These are phyloP conservation scores for Fusarium buxicola DNA, from an alignment of 2,329 filamentous ascomycete species.

Conservation along the genomic window DNA sequence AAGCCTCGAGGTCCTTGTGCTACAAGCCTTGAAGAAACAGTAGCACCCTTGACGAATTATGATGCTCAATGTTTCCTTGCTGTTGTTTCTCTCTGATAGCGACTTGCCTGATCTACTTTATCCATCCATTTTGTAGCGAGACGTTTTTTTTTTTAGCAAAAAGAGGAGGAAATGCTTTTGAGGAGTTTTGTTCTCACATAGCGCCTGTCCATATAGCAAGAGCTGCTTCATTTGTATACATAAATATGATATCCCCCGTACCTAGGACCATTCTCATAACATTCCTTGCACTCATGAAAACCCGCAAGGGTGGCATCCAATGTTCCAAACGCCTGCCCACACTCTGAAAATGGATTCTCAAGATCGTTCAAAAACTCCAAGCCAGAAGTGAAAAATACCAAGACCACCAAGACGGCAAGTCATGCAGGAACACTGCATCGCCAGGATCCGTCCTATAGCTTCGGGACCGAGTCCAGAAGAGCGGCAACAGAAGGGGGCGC, in stretches of 20 bases:
- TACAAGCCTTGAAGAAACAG: conserved; percentile 14
- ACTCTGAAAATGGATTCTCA: conserved; percentile 10
- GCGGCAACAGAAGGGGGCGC: neutral
- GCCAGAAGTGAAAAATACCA: conserved; percentile 2
- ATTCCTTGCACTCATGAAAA: neutral
- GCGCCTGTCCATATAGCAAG: conserved; percentile 28
- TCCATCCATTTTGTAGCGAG: conserved; percentile 18
- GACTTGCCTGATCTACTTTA: conserved; percentile 16
- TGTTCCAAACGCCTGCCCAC: conserved; percentile 16
- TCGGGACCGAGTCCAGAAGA: conserved; percentile 7
- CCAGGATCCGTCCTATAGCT: neutral
- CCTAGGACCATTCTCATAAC: conserved; percentile 16
- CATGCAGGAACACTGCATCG: conserved; percentile 7
- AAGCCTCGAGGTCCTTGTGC: neutral
- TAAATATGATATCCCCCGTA: conserved; percentile 38
- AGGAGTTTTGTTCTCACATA: conserved; percentile 25
- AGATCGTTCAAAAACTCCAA: conserved; percentile 3
- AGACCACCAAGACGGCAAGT: neutral
- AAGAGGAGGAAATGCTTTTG: conserved; percentile 23
- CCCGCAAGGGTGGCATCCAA: neutral
- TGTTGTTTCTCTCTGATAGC: conserved; percentile 24
- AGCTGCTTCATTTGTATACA: conserved; percentile 38
- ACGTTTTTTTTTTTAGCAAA: conserved; percentile 14
- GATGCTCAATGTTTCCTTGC: conserved; percentile 41
- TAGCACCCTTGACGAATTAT: conserved; percentile 38